Base-by-base conservation (phyloP, 768 basidiomycete genomes). In the Podaxis sp. region DNA sequence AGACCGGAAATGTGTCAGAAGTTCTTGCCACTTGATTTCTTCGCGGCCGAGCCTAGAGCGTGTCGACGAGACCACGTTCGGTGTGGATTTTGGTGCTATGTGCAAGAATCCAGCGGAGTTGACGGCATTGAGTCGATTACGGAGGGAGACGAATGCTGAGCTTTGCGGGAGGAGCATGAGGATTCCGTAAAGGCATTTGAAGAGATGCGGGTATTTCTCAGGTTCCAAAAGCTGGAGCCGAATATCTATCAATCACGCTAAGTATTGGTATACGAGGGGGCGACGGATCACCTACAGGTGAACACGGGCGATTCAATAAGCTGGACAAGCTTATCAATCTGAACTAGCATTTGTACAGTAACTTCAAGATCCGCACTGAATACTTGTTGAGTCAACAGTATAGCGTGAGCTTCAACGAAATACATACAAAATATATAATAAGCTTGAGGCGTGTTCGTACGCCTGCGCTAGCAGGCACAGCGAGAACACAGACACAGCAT, bases 241-340 rank as follows among this genome's bases (percentile, higher is more conserved):
- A 12, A 91, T 80, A 74, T 91, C 91, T 93, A 65, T 33, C 3
- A 30, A 33, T 52, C 38, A 24, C 40, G 53, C 38, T 51, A 67
- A 9, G n/a, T 53, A 24, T 38, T 48, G 24, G 9, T 2, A 33
- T 33, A 57, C 22, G n/a, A 19, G 8, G 46, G 19, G 22, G 46
- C 28, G 46, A 49, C 46, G 26, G 15, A 36, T 19, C 17, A 74
- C 85, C 71, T 69, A 95, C 97, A 97, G 57, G 97, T 99, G 73
- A 99, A 99, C 8, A 99, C 96, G 0, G 97, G 97, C 0, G 94
- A 96, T 73, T 99, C 97, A 64, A 99, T 96, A 1, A 99, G 82
- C 73, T 99, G 96, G 9, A 99, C 97, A 7, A 99, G 84, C 72
- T 97, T 98, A 77, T 99, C 97, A 17, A 99, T 89, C 69, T 99